A percentile compares a stretch with the other conserved stretches of the same genome.
These are phyloP conservation scores for Maudiozyma serrabonitensis DNA, from an alignment of 805 yeast genomes.

Conservation along the genomic window DNA sequence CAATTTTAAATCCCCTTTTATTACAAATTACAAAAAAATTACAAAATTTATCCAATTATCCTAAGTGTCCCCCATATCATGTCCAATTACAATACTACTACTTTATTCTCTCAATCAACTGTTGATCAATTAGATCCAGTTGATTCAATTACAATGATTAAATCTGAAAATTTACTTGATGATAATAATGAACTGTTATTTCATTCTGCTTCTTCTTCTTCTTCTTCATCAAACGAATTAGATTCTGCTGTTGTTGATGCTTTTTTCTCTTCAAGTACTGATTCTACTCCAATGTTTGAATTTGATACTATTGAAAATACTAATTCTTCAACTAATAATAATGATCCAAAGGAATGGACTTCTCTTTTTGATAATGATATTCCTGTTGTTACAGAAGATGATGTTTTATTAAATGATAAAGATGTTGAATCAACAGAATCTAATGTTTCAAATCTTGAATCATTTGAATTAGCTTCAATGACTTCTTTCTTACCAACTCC, in stretches of 20 bases:
- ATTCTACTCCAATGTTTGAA: constrained; percentile 56
- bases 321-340: background rate
- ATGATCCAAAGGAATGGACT: constrained; percentile 42
- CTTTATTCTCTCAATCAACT: constrained; percentile 6
- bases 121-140: constrained; percentile 2
- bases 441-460: background rate
- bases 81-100: constrained; percentile 11
- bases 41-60: constrained; percentile 1
- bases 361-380: constrained; percentile 45
- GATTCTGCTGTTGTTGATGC: constrained; percentile 59
- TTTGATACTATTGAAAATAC: constrained; percentile 17
- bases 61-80: constrained; percentile 3
- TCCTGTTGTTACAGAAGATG: constrained; percentile 32
- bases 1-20: background rate
- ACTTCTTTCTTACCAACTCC: constrained; percentile 29
- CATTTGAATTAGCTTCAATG: constrained; percentile 4
- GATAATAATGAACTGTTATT: background rate
- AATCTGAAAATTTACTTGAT: background rate
- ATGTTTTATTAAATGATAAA: constrained; percentile 18
- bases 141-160: background rate
- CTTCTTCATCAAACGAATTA: too few relatives aligned
- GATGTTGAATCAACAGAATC: constrained; percentile 12
- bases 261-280: constrained; percentile 31
- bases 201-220: too few relatives aligned
- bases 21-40: background rate